Base-by-base conservation (phyloP, 257 asterid genomes). In the Prunella vulgaris region DNA sequence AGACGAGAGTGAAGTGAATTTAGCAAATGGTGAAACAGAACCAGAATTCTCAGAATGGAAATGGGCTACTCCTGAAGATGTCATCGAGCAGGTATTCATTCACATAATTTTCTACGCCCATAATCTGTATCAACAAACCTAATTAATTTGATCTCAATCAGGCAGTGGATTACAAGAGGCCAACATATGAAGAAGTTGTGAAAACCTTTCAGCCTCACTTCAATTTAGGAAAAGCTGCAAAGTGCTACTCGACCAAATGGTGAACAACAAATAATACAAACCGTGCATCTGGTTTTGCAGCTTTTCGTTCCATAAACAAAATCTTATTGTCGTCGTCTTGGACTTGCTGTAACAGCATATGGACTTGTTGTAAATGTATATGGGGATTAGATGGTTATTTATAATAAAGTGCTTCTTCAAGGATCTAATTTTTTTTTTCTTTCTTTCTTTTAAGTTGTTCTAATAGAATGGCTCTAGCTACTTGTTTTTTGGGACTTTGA, bases 161-260 rank as follows among this genome's bases (percentile, higher is more conserved):
- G 97, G 98, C 96, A 17, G 98, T 88, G 67, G 98, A 93, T 79
- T 93, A 93, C 83, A 93, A 93, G 85, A 87, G 97, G 88, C 98
- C 97, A 2, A 88, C 95, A 0, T 93, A 93, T 21, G 97, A 90
- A 83, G 94, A 88, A 78, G 98, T 93, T 21, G 72, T 93, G 87
- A 77, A 72, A 76, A 83, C 84, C 53, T 90, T 93, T 71, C 76
- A 68, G 61, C 83, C 89, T 53, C 70, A 85, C 78, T 57, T 93
- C 66, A 71, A 64, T 32, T 72, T 73, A 9, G 86, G 90, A 63
- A 85, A 75, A 73, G 94, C 96, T 65, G 73, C 94, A 24, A 90
- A 90, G 77, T 86, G 90, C 82, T 83, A 85, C 68, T 93, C 98
- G 7, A 78, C 89, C 0, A 93, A 88, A 80, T 92, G 97, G 98